Base-by-base conservation (phyloP, 2,329 filamentous ascomycete genomes). In the Nemania sp. region DNA sequence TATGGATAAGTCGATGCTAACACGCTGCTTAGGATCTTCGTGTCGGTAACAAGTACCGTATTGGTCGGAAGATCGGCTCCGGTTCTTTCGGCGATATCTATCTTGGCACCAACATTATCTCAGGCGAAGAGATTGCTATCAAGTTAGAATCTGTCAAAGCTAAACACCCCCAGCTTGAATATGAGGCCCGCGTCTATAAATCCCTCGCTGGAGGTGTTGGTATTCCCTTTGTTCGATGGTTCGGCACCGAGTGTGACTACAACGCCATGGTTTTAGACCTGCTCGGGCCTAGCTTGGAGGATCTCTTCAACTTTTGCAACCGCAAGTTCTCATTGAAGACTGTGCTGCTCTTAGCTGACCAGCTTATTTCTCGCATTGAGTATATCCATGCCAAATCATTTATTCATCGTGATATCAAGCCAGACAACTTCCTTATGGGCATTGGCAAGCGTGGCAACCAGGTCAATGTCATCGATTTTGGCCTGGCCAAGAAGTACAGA, bases 291-390 rank as follows among this genome's bases (percentile, higher is more conserved):
- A 96, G 92, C 78, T 85, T 99, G 82, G 96, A 99, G 84, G 96
- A 99, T 80, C 88, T 99, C 38, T 99, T 99, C 93, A 98, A 99
- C 89, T 98, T 98, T 83, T 99, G 96, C 90, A 98, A 98, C 90
- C 92, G 96, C 82, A 98, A 98, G 82, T 99, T 98, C 86, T 98
- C 96, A 13, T 85, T 99, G 75, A 99, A 99, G 91, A 99, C 96
- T 0, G 96, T 99, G 29, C 88, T 99, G 51, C 89, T 99, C 27
- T 89, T 99, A 57, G 96, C 96, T 79, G 96, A 99, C 78, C 96
- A 99, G 85, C 91, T 98, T 82, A 98, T 99, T 81, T 98, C 95
- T 73, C 94, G 96, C 77, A 98, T 99, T 82, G 96, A 99, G 84
- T 98, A 98, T 85, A 99, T 99, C 77, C 96, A 99, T 82, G 96